Percentiles rank a stretch among this genome's conserved stretches.
phyloP scores from a whole-genome alignment of 345 rosid species.

The Schrenkiella parvula region DNA sequence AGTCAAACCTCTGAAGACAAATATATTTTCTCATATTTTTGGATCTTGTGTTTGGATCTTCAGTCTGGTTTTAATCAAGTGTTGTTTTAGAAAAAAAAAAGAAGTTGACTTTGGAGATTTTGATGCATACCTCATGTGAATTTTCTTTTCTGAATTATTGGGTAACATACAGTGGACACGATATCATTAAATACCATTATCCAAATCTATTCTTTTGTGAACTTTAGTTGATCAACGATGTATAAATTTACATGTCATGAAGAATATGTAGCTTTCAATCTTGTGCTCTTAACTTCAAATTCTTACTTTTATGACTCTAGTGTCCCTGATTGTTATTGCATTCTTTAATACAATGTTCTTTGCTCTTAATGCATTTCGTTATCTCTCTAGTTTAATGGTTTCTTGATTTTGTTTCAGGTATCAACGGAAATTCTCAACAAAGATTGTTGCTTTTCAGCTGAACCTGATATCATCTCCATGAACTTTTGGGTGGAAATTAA shows the following conservation, averaged over 20 bases:
- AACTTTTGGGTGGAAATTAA: not conserved
- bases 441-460: not conserved
- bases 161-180: not conserved
- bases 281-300: not conserved
- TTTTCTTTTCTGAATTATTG: not conserved
- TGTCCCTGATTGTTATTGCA: conserved; percentile 1
- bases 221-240: not conserved
- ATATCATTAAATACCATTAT: not conserved
- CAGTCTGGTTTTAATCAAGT: not conserved
- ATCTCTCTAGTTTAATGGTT: conserved; percentile 7
- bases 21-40: not conserved
- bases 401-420: conserved; percentile 11
- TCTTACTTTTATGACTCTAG: not conserved
- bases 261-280: not conserved
- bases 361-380: not conserved
- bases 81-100: not conserved
- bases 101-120: conserved; percentile 14
- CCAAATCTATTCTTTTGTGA: not conserved
- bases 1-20: not conserved
- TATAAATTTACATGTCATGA: not conserved
- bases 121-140: conserved; percentile 4
- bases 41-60: conserved; percentile 22
- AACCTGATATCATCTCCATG: not conserved
- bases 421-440: not conserved
- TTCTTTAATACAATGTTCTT: not conserved